Base-by-base conservation (phyloP, 2,329 filamentous ascomycete genomes). In the Xylaria sp. region DNA sequence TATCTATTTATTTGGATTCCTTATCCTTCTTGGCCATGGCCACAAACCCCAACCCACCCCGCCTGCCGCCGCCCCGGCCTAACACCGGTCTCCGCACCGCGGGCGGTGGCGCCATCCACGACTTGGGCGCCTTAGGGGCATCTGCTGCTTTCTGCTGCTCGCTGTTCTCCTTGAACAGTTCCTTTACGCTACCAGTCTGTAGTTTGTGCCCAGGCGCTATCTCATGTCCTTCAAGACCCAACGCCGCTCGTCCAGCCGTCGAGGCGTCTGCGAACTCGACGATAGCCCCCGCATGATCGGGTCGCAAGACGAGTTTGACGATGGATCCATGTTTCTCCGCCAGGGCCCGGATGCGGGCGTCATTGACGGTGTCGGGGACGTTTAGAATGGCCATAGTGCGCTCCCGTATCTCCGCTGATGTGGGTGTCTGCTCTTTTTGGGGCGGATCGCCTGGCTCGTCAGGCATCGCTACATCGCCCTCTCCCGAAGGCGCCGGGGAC, bases 291-390 rank as follows among this genome's bases (percentile, higher is more conserved):
- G 89, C 88, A 64, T 96, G 91, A 62, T 92, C 86, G 1, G 93
- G 92, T 46, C 92, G 88, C 10, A 97, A 82, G 11, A 90, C 83
- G 3, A 98, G 82, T 74, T 93, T 94, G 65, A 88, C 82, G 23
- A 97, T 82, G 1, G 83, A 76, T 0, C 92, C 93, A 44, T 88
- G 83, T 1, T 87, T 83, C 68, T 92, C 89, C 8, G 90, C 87
- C 2, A 96, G 79, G 0, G 87, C 83, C 44, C 86, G 86, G 56
- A 99, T 86, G 29, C 93, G 91, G 1, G 90, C 87, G 71, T 96
- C 92, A 67, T 96, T 97, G 70, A 98, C 87, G 0, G 93, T 98
- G 72, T 98, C 95, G 0, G 95, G 92, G 1, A 99, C 81, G 64
- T 93, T 90, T 77, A 97, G 86, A 27, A 99, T 80, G 9, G 89